A percentile compares a stretch with the other conserved stretches of the same genome.
Evolutionary conservation across 129 eudicot genomes (phyloP).

Genomic region (Kitagawia praeruptora): DNA sequence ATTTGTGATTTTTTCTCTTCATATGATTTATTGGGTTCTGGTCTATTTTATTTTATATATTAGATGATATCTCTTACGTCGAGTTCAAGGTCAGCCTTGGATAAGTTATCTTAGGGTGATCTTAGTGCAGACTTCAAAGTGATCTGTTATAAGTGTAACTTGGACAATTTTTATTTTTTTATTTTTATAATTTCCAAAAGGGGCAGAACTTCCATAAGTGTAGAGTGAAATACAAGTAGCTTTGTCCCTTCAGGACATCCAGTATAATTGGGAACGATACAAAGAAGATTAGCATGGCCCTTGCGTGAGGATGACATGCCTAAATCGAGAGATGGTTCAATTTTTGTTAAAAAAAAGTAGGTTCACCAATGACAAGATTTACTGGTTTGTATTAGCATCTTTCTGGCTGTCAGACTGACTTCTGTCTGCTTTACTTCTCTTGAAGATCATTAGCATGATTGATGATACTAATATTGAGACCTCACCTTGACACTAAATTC

Average conservation of each 20-base stretch:
- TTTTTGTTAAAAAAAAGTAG: background rate
- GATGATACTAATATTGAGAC: background rate
- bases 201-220: background rate
- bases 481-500: background rate
- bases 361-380: background rate
- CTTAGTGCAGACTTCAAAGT: background rate
- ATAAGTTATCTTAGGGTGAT: background rate
- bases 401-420: background rate
- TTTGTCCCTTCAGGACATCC: background rate
- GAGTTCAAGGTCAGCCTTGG: background rate
- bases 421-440: conserved; percentile 3
- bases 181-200: background rate
- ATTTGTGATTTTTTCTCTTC: background rate
- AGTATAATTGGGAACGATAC: background rate
- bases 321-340: background rate
- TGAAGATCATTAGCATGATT: background rate
- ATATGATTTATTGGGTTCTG: background rate
- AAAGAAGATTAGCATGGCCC: background rate
- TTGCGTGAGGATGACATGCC: background rate
- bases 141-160: no score
- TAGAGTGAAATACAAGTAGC: background rate
- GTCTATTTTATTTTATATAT: background rate
- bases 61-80: background rate
- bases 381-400: background rate
- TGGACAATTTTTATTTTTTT: no score